Conservation (phyloP, 139 green algal genomes). For the Coccomyxa sp. region DNA sequence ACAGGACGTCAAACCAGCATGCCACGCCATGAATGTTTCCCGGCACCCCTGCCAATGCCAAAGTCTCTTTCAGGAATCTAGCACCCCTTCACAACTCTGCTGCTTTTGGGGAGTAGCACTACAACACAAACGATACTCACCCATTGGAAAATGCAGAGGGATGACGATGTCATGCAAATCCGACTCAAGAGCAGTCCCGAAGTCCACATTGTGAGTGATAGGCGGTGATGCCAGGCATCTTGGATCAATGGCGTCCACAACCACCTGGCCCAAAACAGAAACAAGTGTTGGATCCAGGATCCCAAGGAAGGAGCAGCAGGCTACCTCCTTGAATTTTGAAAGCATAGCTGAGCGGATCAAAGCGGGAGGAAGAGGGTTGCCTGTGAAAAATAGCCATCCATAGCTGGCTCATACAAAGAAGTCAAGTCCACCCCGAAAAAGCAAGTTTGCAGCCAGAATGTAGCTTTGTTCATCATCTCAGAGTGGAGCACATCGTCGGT, state of each 20-base stretch:
- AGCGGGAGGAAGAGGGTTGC: not conserved
- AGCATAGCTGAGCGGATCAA: not conserved
- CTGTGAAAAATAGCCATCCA: constrained; percentile 43
- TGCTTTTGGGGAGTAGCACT: too few species aligned
- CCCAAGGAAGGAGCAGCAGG: too few species aligned
- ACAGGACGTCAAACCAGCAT: constrained; percentile 95
- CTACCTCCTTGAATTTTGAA: not conserved
- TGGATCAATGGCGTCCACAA: constrained; percentile 90
- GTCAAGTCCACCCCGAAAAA: constrained; percentile 91
- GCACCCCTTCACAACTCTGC: too few species aligned
- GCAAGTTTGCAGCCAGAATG: constrained; percentile 72
- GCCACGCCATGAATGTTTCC: constrained; percentile 82
- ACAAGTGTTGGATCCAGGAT: not conserved
- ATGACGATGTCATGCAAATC: constrained; percentile 81
- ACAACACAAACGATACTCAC: not conserved
- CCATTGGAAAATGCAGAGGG: constrained; percentile 52
- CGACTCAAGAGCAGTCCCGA: constrained; percentile 54
- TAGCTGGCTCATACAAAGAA: constrained; percentile 57
- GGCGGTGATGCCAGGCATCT: constrained; percentile 57
- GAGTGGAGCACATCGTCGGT: constrained; percentile 71
- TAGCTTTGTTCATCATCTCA: constrained; percentile 62
- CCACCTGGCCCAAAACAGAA: constrained; percentile 55
- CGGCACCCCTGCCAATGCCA: constrained; percentile 14
- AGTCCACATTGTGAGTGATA: constrained; percentile 68
- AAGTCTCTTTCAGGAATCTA: too few species aligned